A percentile compares a stretch with the other conserved stretches of the same genome.
Conservation (phyloP, 768 basidiomycete genomes). For the Pisolithus sp. region DNA sequence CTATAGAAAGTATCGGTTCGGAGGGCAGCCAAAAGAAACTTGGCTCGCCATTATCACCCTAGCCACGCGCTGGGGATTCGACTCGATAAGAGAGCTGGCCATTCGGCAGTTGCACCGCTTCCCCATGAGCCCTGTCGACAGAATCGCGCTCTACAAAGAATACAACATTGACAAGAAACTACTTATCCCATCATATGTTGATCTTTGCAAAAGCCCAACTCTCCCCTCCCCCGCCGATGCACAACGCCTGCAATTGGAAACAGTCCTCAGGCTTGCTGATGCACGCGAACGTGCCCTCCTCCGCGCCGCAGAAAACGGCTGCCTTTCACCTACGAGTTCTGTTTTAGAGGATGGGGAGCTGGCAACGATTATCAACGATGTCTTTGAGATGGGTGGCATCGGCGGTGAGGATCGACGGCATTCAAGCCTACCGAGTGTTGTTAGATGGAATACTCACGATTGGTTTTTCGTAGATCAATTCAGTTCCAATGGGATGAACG, state of each 20-base stretch:
- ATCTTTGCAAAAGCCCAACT: conserved; percentile 44
- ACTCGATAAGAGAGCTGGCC: conserved; percentile 43
- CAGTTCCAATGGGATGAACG: neutral
- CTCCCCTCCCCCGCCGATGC: conserved; percentile 52
- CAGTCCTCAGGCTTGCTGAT: conserved; percentile 42
- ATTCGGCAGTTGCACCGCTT: conserved; percentile 50
- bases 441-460: neutral
- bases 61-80: conserved; percentile 49
- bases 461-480: neutral
- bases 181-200: conserved; percentile 46
- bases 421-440: neutral
- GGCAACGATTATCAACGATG: conserved; percentile 22
- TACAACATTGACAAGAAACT: conserved; percentile 43
- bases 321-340: conserved; percentile 21
- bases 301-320: conserved; percentile 27
- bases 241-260: conserved; percentile 49
- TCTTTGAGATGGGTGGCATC: conserved; percentile 24
- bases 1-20: conserved; percentile 48
- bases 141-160: conserved; percentile 50
- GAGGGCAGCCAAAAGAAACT: conserved; percentile 40
- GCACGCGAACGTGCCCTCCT: conserved; percentile 44
- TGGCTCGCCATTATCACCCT: conserved; percentile 54
- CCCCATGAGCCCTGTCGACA: conserved; percentile 41
- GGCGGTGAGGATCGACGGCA: neutral
- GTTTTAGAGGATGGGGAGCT: conserved; percentile 22